Conservation (phyloP, 116 monocot species). For the Zostera marina region DNA sequence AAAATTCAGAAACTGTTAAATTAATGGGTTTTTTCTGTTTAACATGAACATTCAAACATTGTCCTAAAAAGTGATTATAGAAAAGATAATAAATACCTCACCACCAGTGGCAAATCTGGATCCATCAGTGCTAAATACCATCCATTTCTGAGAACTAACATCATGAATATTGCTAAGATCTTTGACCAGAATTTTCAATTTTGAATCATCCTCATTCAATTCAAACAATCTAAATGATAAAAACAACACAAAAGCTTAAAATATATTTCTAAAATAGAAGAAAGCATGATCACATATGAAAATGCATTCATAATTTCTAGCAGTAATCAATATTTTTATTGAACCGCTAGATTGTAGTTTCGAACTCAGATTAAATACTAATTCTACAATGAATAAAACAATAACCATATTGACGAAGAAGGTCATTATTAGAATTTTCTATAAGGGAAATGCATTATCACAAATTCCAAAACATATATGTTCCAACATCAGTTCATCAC, state of each 20-base stretch:
- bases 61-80: neutral
- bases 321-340: no score
- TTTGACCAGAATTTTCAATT: conserved; percentile 23
- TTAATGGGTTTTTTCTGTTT: neutral
- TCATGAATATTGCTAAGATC: conserved; percentile 39
- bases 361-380: no score
- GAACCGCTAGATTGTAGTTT: no score
- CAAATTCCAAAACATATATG: no score
- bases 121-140: conserved; percentile 83
- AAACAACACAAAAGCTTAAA: neutral
- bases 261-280: neutral
- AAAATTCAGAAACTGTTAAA: neutral
- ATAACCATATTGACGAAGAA: no score
- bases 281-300: no score
- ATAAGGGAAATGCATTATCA: no score
- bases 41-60: neutral
- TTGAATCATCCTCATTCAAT: conserved; percentile 35
- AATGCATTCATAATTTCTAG: no score
- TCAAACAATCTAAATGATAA: conserved; percentile 46
- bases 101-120: conserved; percentile 66
- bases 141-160: conserved; percentile 59
- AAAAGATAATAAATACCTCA: conserved; percentile 28
- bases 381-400: no score
- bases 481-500: neutral
- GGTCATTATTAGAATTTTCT: no score